Conservation (phyloP, 2,329 filamentous ascomycete genomes). For the Didymella lethalis region DNA sequence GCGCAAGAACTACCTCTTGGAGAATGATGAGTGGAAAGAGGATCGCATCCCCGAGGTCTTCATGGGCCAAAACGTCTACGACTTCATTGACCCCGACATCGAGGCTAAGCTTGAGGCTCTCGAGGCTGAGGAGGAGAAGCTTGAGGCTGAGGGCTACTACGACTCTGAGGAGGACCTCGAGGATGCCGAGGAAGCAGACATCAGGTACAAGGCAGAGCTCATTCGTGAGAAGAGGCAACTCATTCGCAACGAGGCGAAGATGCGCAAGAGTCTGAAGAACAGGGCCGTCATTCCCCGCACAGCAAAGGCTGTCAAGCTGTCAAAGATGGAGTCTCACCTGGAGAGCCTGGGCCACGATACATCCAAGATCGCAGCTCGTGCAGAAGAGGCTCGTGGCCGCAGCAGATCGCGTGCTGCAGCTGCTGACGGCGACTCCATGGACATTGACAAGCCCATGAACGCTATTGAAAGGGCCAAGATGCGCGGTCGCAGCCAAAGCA, state of each 20-base stretch:
- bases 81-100: conserved; percentile 93
- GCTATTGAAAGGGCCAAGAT: conserved; percentile 70
- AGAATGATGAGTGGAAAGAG: conserved; percentile 91
- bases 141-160: conserved; percentile 93
- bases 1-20: conserved; percentile 84
- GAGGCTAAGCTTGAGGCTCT: conserved; percentile 89
- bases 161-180: conserved; percentile 77
- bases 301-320: conserved; percentile 79
- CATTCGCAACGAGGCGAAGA: conserved; percentile 91
- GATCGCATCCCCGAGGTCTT: conserved; percentile 95
- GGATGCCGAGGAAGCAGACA: conserved; percentile 86
- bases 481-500: conserved; percentile 69
- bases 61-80: conserved; percentile 96
- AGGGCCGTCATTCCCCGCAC: conserved; percentile 89
- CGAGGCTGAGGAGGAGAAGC: conserved; percentile 93
- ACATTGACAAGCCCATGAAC: conserved; percentile 59
- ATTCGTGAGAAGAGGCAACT: conserved; percentile 94
- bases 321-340: conserved; percentile 85
- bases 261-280: conserved; percentile 98
- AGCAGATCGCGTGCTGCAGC: conserved; percentile 65
- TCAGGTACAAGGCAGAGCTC: conserved; percentile 88
- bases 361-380: conserved; percentile 74
- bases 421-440: conserved; percentile 74
- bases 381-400: conserved; percentile 77
- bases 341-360: conserved; percentile 87